These are phyloP conservation scores for Fusarium palustre DNA, from an alignment of 2,329 filamentous ascomycete genomes.

Conservation along the genomic window DNA sequence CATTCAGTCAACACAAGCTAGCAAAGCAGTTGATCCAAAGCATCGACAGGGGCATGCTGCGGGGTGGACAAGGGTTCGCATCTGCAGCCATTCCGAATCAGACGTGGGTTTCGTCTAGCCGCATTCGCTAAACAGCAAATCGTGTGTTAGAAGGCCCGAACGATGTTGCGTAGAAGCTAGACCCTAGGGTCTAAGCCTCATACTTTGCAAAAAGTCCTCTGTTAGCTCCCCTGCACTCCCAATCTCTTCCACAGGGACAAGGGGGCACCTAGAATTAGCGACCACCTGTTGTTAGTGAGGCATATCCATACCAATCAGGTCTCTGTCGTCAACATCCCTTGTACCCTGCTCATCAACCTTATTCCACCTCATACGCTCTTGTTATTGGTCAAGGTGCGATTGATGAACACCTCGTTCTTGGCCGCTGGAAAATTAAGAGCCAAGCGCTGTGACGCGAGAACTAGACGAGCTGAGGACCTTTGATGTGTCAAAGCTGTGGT, in stretches of 20 bases:
- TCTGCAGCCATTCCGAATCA: conserved; percentile 40
- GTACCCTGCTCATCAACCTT: conserved; percentile 37
- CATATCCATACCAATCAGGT: conserved; percentile 36
- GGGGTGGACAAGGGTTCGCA: conserved; percentile 37
- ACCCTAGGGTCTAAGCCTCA: conserved; percentile 46
- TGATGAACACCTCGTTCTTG: conserved; percentile 23
- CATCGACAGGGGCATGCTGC: conserved; percentile 41
- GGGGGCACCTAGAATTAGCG: conserved; percentile 24
- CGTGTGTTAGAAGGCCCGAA: conserved; percentile 49
- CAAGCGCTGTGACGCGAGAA: conserved; percentile 20
- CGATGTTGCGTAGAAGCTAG: conserved; percentile 47
- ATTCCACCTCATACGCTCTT: conserved; percentile 15
- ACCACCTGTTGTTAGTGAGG: conserved; percentile 32
- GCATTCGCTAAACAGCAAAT: conserved; percentile 44
- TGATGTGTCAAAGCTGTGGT: conserved; percentile 11
- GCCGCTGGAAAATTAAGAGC: conserved; percentile 36
- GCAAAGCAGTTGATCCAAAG: conserved; percentile 23
- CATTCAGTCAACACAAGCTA: conserved; percentile 15
- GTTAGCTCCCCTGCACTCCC: conserved; percentile 18
- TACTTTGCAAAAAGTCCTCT: conserved; percentile 46
- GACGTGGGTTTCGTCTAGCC: conserved; percentile 32
- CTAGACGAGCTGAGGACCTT: conserved; percentile 5
- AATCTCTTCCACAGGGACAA: conserved; percentile 28
- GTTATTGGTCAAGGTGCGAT: conserved; percentile 27
- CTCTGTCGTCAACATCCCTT: conserved; percentile 27